phyloP scores from a whole-genome alignment of 768 basidiomycete species.

The Gautieria morchelliformis region DNA sequence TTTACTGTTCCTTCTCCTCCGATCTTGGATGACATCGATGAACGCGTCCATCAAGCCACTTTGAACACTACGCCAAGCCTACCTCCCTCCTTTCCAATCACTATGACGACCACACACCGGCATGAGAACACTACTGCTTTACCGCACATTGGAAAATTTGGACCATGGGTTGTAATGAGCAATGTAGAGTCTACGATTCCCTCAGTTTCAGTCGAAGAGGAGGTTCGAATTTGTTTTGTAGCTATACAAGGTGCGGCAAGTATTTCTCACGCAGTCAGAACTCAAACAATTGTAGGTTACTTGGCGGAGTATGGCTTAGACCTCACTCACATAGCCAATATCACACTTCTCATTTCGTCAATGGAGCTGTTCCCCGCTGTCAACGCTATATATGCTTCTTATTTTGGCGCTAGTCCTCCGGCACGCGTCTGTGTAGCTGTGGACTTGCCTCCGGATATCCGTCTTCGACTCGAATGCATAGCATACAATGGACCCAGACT shows the following conservation, averaged over 20 bases:
- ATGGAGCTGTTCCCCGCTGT: constrained; percentile 72
- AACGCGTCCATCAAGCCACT: background rate
- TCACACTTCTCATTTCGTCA: constrained; percentile 75
- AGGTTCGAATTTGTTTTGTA: constrained; percentile 62
- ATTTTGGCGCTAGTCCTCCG: constrained; percentile 88
- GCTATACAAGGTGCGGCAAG: constrained; percentile 44
- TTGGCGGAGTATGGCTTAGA: constrained; percentile 39
- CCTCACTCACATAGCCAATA: constrained; percentile 55
- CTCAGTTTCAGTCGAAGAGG: constrained; percentile 47
- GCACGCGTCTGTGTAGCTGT: constrained; percentile 90
- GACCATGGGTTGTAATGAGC: constrained; percentile 61
- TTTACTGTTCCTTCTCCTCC: constrained; percentile 33
- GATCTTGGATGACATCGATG: constrained; percentile 37
- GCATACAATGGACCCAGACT: constrained; percentile 40
- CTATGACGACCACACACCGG: background rate
- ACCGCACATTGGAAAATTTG: constrained; percentile 21
- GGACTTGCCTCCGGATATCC: constrained; percentile 45
- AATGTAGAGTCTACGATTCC: constrained; percentile 37
- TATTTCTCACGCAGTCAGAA: background rate
- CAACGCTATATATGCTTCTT: constrained; percentile 70
- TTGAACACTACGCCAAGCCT: background rate
- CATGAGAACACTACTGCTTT: background rate
- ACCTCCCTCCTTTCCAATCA: background rate
- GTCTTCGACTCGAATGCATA: constrained; percentile 70
- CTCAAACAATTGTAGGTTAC: constrained; percentile 30